A percentile compares a stretch with the other conserved stretches of the same genome.
Conservation (phyloP, 1,284 basidiomycete genomes). For the Limonomyces culmigenus region DNA sequence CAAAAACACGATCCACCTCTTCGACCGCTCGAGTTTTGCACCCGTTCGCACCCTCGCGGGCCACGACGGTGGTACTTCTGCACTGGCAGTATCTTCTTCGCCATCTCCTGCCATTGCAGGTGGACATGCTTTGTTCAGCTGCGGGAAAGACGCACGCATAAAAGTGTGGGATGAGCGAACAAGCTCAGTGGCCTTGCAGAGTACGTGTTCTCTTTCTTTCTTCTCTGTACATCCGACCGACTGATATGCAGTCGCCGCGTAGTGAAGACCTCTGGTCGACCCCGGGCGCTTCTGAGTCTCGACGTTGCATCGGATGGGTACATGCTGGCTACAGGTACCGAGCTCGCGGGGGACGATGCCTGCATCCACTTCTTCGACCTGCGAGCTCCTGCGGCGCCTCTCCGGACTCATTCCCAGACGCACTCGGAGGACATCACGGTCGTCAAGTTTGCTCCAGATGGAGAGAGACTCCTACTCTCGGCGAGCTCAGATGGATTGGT, state of each 20-base stretch:
- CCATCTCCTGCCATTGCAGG: too few species aligned
- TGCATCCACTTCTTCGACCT: conserved; percentile 21
- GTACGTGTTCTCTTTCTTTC: conserved; percentile 23
- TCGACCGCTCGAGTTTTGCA: conserved; percentile 37
- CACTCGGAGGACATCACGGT: conserved; percentile 69
- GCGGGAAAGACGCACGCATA: conserved; percentile 46
- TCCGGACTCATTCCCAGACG: conserved; percentile 38
- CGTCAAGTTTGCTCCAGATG: conserved; percentile 29
- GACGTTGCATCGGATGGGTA: conserved; percentile 50
- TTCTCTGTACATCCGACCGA: conserved; percentile 16
- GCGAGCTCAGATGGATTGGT: conserved; percentile 61
- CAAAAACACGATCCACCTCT: conserved; percentile 40
- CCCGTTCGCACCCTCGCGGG: conserved; percentile 29
- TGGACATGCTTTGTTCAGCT: conserved; percentile 35
- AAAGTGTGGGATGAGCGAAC: conserved; percentile 56
- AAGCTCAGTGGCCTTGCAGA: conserved; percentile 31
- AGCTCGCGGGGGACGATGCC: conserved; percentile 52
- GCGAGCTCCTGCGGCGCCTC: conserved; percentile 28
- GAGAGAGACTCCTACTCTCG: conserved; percentile 33
- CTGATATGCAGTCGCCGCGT: conserved; percentile 19
- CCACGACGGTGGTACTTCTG: conserved; percentile 34
- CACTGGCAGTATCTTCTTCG: conserved; percentile 18
- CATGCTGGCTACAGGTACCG: conserved; percentile 55
- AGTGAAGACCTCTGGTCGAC: conserved; percentile 31
- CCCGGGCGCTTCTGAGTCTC: conserved; percentile 37